Evolutionary conservation across 345 rosid genomes (phyloP).

Genomic region (Lenwebbia sp.): DNA sequence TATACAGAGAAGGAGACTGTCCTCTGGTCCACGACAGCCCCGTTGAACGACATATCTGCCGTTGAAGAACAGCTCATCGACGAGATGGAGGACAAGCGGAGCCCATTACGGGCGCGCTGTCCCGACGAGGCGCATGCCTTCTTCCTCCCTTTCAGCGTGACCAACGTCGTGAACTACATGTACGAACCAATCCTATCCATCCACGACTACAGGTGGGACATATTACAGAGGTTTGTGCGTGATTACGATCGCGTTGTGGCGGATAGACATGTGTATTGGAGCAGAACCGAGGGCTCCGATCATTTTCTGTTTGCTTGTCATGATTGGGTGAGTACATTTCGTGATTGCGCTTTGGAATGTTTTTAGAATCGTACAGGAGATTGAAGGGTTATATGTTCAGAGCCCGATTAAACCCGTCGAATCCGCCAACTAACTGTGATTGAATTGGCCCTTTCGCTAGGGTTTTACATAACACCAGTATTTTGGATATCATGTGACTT

Average conservation of each 20-base stretch:
- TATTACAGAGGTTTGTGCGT: not conserved
- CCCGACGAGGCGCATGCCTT: conserved; percentile 47
- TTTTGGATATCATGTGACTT: not conserved
- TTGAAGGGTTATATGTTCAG: not conserved
- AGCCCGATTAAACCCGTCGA: not conserved
- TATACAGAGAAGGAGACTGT: conserved; percentile 50
- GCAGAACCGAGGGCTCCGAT: conserved; percentile 44
- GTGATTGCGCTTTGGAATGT: not conserved
- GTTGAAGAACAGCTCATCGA: not conserved
- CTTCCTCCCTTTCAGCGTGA: conserved; percentile 38
- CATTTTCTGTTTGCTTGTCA: conserved; percentile 29
- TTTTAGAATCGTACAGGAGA: not conserved
- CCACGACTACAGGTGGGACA: conserved; percentile 17
- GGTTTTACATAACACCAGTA: not conserved
- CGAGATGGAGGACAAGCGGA: conserved; percentile 29
- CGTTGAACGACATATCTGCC: conserved; percentile 34
- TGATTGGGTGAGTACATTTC: conserved; percentile 2
- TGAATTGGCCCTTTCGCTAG: not conserved
- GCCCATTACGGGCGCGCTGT: conserved; percentile 20
- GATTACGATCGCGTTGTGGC: not conserved
- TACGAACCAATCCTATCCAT: conserved; percentile 21
- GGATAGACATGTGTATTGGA: conserved; percentile 48
- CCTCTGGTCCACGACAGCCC: conserved; percentile 47
- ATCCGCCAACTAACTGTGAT: not conserved
- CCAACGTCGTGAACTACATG: conserved; percentile 19